Percentiles rank a stretch among this genome's conserved stretches.
phyloP scores from a whole-genome alignment of 2,329 filamentous ascomycete species.

The Penicillium vulpinum region DNA sequence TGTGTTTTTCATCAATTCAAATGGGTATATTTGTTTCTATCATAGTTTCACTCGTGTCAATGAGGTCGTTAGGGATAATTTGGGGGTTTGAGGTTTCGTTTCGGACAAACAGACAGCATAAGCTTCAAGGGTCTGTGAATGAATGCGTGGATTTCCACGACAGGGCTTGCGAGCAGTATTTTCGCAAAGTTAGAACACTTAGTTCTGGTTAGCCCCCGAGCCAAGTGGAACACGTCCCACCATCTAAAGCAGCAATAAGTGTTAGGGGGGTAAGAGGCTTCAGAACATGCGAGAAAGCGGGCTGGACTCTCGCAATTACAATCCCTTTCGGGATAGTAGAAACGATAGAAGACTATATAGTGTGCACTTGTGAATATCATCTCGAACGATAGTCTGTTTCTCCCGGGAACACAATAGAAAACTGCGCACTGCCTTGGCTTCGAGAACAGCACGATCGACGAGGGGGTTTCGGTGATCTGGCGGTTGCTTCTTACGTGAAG shows the following conservation, averaged over 20 bases:
- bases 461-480: constrained; percentile 1
- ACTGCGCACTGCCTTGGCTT: constrained; percentile 31
- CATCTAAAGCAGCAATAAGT: too few relatives aligned
- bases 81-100: not conserved
- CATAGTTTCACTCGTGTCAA: not conserved
- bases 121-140: constrained; percentile 33
- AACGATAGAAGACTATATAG: too few relatives aligned
- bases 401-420: constrained; percentile 59
- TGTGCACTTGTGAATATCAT: constrained; percentile 49
- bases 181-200: too few relatives aligned
- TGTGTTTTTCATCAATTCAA: constrained; percentile 5
- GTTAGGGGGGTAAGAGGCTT: too few relatives aligned
- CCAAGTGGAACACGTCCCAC: too few relatives aligned
- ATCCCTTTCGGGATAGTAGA: too few relatives aligned
- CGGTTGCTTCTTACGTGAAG: constrained; percentile 13
- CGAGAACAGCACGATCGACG: constrained; percentile 16
- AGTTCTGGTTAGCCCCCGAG: too few relatives aligned
- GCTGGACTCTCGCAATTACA: too few relatives aligned
- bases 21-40: constrained; percentile 21
- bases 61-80: not conserved
- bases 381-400: constrained; percentile 42
- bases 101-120: constrained; percentile 29
- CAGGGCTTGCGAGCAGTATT: constrained; percentile 58
- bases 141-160: constrained; percentile 55
- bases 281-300: too few relatives aligned